Conservation (phyloP, 2,329 filamentous ascomycete genomes). For the Apiospora marii region DNA sequence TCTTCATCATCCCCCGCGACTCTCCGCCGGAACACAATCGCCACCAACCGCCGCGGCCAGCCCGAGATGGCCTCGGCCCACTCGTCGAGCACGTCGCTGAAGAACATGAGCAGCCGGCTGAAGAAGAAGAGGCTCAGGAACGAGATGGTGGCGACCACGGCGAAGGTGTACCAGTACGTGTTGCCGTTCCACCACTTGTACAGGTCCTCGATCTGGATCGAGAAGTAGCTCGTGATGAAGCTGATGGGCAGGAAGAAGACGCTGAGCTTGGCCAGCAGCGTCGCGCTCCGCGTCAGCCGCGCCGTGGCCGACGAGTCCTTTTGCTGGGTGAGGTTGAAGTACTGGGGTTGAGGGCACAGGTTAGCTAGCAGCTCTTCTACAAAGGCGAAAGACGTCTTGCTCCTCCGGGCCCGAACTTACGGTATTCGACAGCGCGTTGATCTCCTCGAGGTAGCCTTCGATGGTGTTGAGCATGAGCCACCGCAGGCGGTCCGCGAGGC, state of each 20-base stretch:
- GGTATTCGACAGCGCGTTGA: constrained; percentile 73
- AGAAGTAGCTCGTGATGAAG: constrained; percentile 79
- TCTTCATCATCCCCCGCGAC: neutral
- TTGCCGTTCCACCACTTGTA: constrained; percentile 63
- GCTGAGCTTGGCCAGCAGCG: constrained; percentile 76
- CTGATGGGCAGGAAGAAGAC: constrained; percentile 79
- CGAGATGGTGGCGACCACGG: constrained; percentile 66
- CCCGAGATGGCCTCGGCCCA: constrained; percentile 39
- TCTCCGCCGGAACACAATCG: neutral
- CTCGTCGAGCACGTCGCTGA: constrained; percentile 54
- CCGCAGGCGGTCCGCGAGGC: constrained; percentile 65
- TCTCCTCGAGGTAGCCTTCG: constrained; percentile 71
- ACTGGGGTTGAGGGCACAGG: constrained; percentile 52
- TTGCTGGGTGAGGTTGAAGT: constrained; percentile 80
- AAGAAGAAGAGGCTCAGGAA: constrained; percentile 65
- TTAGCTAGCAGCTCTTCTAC: neutral
- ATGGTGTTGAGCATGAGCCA: constrained; percentile 69
- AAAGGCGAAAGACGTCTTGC: too few species aligned
- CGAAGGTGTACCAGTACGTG: constrained; percentile 75
- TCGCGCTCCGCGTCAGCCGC: constrained; percentile 73
- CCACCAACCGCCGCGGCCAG: constrained; percentile 26
- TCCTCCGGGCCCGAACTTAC: constrained; percentile 48
- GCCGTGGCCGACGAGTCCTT: constrained; percentile 78
- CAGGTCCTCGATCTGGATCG: constrained; percentile 67
- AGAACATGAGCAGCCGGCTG: constrained; percentile 53